Percentiles rank a stretch among this genome's conserved stretches.
Conservation (phyloP, 2,329 filamentous ascomycete genomes). For the Diaporthe sp. region DNA sequence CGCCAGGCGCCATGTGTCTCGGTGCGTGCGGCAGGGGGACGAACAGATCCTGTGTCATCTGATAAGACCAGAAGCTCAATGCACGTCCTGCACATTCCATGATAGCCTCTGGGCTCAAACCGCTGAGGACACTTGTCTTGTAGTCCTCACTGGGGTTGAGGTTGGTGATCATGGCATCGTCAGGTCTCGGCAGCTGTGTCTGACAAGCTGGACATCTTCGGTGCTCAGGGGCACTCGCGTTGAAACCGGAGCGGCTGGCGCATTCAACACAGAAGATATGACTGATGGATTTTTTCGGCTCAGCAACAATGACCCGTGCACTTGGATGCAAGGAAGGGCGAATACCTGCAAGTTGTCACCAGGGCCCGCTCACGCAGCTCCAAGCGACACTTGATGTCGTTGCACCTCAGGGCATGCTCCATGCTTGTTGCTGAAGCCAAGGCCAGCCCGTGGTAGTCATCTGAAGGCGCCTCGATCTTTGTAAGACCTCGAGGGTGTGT, state of each 20-base stretch:
- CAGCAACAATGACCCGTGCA: constrained; percentile 37
- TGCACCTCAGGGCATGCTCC: constrained; percentile 84
- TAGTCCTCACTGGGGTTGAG: constrained; percentile 89
- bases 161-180: constrained; percentile 80
- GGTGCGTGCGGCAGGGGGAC: constrained; percentile 46
- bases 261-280: constrained; percentile 90
- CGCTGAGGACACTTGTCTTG: constrained; percentile 88
- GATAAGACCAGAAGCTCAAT: constrained; percentile 88
- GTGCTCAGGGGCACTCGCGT: constrained; percentile 64
- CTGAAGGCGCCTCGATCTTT: background rate
- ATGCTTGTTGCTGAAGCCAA: constrained; percentile 59
- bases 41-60: constrained; percentile 86
- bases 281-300: constrained; percentile 57
- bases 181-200: constrained; percentile 75
- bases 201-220: constrained; percentile 82
- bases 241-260: constrained; percentile 75
- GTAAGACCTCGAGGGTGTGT: background rate
- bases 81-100: constrained; percentile 89
- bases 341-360: constrained; percentile 89
- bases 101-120: constrained; percentile 83
- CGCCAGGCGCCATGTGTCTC: constrained; percentile 41
- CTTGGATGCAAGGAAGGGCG: background rate
- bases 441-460: background rate
- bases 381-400: constrained; percentile 81
- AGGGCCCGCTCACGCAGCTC: constrained; percentile 80